Evolutionary conservation across 441 rosid species (phyloP), one percentile per base, ranked within the genome.

Genomic region (Croton laevigatus): DNA sequence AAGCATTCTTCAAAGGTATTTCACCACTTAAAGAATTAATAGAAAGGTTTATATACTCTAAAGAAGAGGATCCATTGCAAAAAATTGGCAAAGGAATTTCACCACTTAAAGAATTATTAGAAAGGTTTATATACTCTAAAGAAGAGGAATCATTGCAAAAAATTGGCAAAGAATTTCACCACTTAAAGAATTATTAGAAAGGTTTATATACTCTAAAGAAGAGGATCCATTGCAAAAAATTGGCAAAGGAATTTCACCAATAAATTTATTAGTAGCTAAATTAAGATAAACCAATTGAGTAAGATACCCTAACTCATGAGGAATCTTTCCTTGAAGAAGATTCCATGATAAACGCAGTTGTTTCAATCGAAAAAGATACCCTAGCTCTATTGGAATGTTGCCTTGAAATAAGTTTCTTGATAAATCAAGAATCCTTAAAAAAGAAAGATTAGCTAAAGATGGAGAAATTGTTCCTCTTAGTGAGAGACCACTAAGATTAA

Each of bases 21-120:
- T 78, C 70, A 8, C 96, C 96, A 6, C 77, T 79, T 52, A 93
- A 65, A 53, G 93, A 81, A 66, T 93, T 93, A 82, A 91, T 89
- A 8, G 98, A 91, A 32, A 93, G 82, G 71, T 93, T 96, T 16
- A 91, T 59, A 40, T 91, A 89, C 57, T 85, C n/a, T n/a, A n/a
- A n/a, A n/a, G n/a, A n/a, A n/a, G n/a, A n/a, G n/a, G n/a, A n/a
- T n/a, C n/a, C n/a, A 54, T 88, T 88, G 81, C 96, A 86, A 64
- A 92, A 86, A 69, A 94, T 78, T 67, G 80, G 68, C 1, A 19
- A 69, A 17, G 97, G 95, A 57, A 93, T 78, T 40, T 81, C 73
- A 45, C 93, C 96, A 0, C 77, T 79, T 52, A 93, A 65, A 53
- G 93, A 81, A 66, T 93, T 93, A 82, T 93, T 89, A 8, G 98